Evolutionary conservation across 2,329 filamentous ascomycete genomes (phyloP), one percentile per base, ranked within the genome.

Genomic region (Aspergillus sp.): DNA sequence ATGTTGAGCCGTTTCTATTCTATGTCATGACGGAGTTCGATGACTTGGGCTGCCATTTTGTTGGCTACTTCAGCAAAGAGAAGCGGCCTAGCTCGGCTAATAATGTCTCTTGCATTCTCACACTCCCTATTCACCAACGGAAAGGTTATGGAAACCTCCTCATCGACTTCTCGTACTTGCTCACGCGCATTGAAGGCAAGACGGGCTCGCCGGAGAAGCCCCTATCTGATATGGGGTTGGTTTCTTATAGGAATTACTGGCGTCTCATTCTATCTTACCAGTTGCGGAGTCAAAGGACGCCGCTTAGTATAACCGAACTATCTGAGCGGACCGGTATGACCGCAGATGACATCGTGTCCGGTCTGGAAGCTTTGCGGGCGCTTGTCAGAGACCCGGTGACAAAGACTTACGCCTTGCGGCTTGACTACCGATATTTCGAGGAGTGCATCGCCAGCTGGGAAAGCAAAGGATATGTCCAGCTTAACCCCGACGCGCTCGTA

Each of bases 1-100:
- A 99, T 70, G 95, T 99, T n/a, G 95, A 99, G 65, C 95, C 95
- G 0, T 99, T 99, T 73, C 80, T 99, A 38, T 99, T 99, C 81
- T 99, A 99, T 78, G 94, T 96, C 75, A 97, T 99, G 94, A 91
- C 91, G 25, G 89, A 88, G 42, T 88, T 90, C 67, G 91, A 93
- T 65, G 92, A 96, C 53, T 89, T 92, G 69, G 95, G 95, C 13
- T 95, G 90, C 70, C 95, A 98, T 72, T 85, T 99, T 53, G 91
- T 99, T n/a, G 95, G 95, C n/a, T 99, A 97, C 74, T 99, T 99
- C 77, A 98, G 95, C 54, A 99, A 99, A 75, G 95, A 99, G 78
- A 99, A 99, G 78, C 85, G 96, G 47, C 90, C 92, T 2, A 94
- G 91, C 75, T 96, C 92, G 62, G 89, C 93, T 68, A 98, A 99